Conservation (phyloP, 371 early-diverging fungal species). For the Homolaphlyctis polyrhiza region DNA sequence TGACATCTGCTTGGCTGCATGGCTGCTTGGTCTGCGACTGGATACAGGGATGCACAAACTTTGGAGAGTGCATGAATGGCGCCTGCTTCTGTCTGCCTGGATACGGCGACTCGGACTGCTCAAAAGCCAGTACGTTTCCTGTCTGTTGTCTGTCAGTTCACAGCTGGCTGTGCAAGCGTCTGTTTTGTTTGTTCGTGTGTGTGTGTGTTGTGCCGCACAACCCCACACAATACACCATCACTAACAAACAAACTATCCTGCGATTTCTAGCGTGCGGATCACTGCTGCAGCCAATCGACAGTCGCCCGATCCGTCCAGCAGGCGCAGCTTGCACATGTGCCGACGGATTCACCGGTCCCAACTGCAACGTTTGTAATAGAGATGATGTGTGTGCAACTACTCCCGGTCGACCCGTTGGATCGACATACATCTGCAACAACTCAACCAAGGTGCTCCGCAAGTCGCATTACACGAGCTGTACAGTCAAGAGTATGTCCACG, state of each 20-base stretch:
- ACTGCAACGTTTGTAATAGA: not conserved
- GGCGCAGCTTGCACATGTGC: not conserved
- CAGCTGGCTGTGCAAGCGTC: not conserved
- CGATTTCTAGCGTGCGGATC: not conserved
- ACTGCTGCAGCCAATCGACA: not conserved
- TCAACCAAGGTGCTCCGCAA: not conserved
- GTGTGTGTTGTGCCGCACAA: not conserved
- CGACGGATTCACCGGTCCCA: constrained; percentile 1
- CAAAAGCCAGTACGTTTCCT: not conserved
- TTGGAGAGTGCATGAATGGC: not conserved
- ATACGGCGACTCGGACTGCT: not conserved
- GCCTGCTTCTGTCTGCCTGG: not conserved
- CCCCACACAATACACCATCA: not conserved
- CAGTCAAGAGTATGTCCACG: constrained; percentile 2
- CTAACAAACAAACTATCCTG: not conserved
- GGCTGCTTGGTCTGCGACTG: too few relatives aligned
- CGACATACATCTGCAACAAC: constrained; percentile 4
- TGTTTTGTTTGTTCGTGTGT: not conserved
- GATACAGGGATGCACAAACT: not conserved
- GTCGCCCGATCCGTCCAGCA: not conserved
- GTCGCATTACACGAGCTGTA: not conserved
- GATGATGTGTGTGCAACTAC: not conserved
- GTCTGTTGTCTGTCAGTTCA: not conserved
- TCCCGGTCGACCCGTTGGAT: not conserved
- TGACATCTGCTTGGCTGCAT: too few relatives aligned